Base-by-base conservation (phyloP, 1,284 basidiomycete species). In the Papiliotrema fonsecae region DNA sequence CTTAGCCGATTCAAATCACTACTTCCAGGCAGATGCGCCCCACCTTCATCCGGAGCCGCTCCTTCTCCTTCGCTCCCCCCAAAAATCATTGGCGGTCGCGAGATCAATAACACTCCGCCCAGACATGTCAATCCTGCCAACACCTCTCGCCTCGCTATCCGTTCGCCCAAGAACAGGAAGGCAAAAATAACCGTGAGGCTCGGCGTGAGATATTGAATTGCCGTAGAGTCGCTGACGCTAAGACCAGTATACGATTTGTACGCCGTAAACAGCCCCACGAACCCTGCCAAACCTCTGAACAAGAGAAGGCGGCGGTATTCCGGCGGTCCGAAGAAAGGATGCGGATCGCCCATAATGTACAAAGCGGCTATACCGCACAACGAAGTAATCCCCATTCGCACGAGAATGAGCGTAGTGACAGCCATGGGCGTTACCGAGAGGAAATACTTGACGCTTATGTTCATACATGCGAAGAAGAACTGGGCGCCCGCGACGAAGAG, bases 141-240 rank as follows among this genome's bases (percentile, higher is more conserved):
- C 2, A 79, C 76, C 65, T 90, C 82, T 51, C 74, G 77, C 42
- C 72, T 67, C 0, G 79, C 78, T 55, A 87, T 82, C 0, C 67
- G 72, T 63, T 91, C 88, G 16, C 79, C 77, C 7, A 92, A 74
- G 22, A 89, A 75, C 2, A 88, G 50, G 6, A 80, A 81, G 0
- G 83, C 87, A 2, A 83, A 73, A n/a, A 88, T 64, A 0, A 81
- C 82, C 0, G 85, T 87, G 10, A 79, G 76, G 48, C 83, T 78
- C 0, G 88, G 88, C 0, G 79, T 70, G 9, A 92, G 76, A 73
- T 89, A 90, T 0, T 82, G 83, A 42, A 92, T 75, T 14, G 87
- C 84, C 0, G 83, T 84, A 0, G 84, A 81, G 64, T 90, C 87
- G 11, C 84, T 85, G 0, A 89, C 74, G 0, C 84, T 82, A 21